Evolutionary conservation across 2,329 filamentous ascomycete species (phyloP).

Genomic region (Diplodia sapinea): DNA sequence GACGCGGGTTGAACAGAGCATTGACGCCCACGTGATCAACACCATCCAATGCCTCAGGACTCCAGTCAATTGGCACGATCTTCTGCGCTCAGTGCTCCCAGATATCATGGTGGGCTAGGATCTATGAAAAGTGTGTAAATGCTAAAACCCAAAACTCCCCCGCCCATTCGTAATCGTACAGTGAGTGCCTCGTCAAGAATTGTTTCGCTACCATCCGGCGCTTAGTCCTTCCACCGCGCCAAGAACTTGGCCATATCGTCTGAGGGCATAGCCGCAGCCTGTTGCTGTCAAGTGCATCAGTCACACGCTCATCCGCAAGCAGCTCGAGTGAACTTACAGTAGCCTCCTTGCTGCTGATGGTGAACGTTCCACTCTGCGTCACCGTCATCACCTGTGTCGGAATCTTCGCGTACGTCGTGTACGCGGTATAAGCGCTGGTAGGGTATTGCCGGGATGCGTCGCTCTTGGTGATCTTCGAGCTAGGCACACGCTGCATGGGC

Average conservation of each 20-base stretch:
- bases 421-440: constrained; percentile 61
- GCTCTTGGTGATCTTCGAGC: constrained; percentile 64
- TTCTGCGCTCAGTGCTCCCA: not conserved
- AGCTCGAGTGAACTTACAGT: constrained; percentile 51
- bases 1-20: not conserved
- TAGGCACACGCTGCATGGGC: constrained; percentile 65
- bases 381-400: constrained; percentile 57
- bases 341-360: constrained; percentile 61
- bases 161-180: constrained; percentile 8
- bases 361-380: constrained; percentile 59
- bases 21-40: constrained; percentile 14
- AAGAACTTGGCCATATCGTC: constrained; percentile 64
- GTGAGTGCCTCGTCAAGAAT: constrained; percentile 5
- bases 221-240: constrained; percentile 64
- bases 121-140: not conserved
- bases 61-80: not conserved
- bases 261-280: constrained; percentile 58
- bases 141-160: constrained; percentile 17
- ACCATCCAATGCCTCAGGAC: not conserved
- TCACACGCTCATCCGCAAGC: not conserved
- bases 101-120: not conserved
- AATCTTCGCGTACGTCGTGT: constrained; percentile 43
- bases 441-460: constrained; percentile 58
- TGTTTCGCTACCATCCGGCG: no score
- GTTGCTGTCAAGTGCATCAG: constrained; percentile 30